These are phyloP conservation scores for Chrysanthemum makinoi DNA, from an alignment of 129 eudicot genomes.

Conservation along the genomic window DNA sequence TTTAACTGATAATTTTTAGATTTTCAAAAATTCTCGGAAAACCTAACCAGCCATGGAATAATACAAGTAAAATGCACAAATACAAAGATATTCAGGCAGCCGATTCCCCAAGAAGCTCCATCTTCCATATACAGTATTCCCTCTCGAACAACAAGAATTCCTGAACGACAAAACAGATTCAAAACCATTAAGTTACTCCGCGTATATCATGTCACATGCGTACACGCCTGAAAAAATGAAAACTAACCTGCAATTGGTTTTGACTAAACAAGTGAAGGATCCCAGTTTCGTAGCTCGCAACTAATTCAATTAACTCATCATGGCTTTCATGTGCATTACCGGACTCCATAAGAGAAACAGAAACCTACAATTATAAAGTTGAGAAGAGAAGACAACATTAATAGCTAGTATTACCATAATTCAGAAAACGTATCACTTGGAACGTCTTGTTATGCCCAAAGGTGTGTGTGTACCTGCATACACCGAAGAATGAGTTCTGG, in stretches of 20 bases:
- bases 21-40: background rate
- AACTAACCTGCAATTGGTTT: slow-evolving; percentile 83
- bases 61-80: slow-evolving; percentile 22
- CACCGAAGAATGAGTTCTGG: slow-evolving; percentile 88
- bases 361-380: slow-evolving; percentile 45
- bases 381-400: background rate
- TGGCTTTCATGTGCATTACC: slow-evolving; percentile 62
- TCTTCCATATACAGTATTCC: slow-evolving; percentile 65
- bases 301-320: slow-evolving; percentile 75
- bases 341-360: slow-evolving; percentile 77
- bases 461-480: slow-evolving; percentile 69
- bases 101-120: slow-evolving; percentile 61
- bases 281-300: slow-evolving; percentile 63
- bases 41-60: slow-evolving; percentile 1
- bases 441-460: background rate
- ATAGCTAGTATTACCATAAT: background rate
- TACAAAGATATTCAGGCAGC: slow-evolving; percentile 35
- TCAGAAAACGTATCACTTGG: background rate
- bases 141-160: slow-evolving; percentile 85
- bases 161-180: slow-evolving; percentile 32
- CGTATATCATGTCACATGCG: background rate
- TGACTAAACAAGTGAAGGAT: slow-evolving; percentile 69
- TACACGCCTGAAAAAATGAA: background rate
- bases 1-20: background rate
- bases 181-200: background rate